phyloP scores from a whole-genome alignment of 108 stramenopile species.

The Discostella stelligeroides region DNA sequence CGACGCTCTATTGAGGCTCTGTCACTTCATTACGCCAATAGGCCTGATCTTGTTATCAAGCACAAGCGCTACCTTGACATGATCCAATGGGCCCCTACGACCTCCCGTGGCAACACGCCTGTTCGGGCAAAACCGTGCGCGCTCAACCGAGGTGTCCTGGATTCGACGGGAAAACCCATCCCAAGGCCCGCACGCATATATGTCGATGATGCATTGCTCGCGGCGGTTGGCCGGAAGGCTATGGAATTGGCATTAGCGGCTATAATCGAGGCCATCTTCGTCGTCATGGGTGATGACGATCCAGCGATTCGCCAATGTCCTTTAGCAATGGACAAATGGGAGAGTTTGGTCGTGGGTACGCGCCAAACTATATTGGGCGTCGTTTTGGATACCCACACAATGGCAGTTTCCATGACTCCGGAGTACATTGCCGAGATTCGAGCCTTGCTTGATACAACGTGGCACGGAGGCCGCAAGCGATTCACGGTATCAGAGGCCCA shows the following conservation, averaged over 20 bases:
- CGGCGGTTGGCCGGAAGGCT: background rate
- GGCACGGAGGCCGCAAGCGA: background rate
- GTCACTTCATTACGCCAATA: background rate
- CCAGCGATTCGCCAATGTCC: background rate
- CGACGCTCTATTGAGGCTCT: slow-evolving; percentile 5
- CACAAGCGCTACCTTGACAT: background rate
- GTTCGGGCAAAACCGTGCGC: background rate
- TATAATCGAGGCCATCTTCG: background rate
- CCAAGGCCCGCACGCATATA: slow-evolving; percentile 2
- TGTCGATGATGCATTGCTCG: slow-evolving; percentile 19
- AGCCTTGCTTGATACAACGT: background rate
- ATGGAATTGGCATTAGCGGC: background rate
- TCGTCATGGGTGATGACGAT: background rate
- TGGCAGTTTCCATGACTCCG: slow-evolving; percentile 4
- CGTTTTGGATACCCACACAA: background rate
- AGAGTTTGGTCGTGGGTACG: background rate
- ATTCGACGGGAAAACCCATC: background rate
- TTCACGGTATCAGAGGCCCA: slow-evolving; percentile 1
- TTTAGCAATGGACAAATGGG: too few species aligned
- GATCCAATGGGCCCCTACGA: slow-evolving; percentile 4
- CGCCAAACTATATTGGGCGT: slow-evolving; percentile 4
- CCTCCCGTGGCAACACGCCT: background rate
- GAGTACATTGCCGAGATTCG: slow-evolving; percentile 12
- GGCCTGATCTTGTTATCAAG: background rate
- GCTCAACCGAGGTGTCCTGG: slow-evolving; percentile 2